Evolutionary conservation across 495 filamentous ascomycete species (phyloP).

Genomic region (Xylaria scruposa): DNA sequence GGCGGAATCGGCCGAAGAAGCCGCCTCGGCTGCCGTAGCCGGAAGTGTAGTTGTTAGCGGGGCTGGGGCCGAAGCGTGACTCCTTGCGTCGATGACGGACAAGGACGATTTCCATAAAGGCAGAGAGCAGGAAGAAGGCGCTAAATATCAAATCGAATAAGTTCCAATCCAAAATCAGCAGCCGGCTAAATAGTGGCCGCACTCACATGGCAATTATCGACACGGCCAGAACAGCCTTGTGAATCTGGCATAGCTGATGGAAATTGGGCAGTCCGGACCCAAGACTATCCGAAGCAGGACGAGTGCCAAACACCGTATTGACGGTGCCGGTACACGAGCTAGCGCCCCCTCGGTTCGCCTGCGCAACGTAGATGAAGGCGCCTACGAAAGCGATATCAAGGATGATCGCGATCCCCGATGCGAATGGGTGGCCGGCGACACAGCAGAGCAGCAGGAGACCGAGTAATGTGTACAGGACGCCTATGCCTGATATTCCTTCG

Average conservation of each 20-base stretch:
- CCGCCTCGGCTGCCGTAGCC: slow-evolving; percentile 58
- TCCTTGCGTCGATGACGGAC: slow-evolving; percentile 77
- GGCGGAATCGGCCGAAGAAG: slow-evolving; percentile 41
- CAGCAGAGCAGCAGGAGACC: slow-evolving; percentile 78
- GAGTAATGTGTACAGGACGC: slow-evolving; percentile 72
- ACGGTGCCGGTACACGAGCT: slow-evolving; percentile 66
- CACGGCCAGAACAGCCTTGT: slow-evolving; percentile 78
- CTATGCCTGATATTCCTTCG: slow-evolving; percentile 79
- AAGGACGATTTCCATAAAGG: slow-evolving; percentile 66
- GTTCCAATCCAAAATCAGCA: neutral
- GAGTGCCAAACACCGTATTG: slow-evolving; percentile 70
- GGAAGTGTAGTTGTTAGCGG: slow-evolving; percentile 78
- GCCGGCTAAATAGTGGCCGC: neutral
- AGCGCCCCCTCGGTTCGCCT: slow-evolving; percentile 67
- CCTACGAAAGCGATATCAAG: slow-evolving; percentile 65
- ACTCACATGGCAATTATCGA: slow-evolving; percentile 79
- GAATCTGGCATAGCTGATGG: slow-evolving; percentile 68
- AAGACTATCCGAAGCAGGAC: slow-evolving; percentile 51
- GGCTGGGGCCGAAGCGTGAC: slow-evolving; percentile 78
- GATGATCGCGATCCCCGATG: slow-evolving; percentile 72
- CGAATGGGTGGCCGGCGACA: slow-evolving; percentile 70
- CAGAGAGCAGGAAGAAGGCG: slow-evolving; percentile 71
- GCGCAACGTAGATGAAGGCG: slow-evolving; percentile 67
- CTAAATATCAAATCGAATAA: slow-evolving; percentile 47
- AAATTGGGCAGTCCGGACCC: slow-evolving; percentile 56